Evolutionary conservation across 208 protist species (phyloP).

Genomic region (Porcisia hertigi): DNA sequence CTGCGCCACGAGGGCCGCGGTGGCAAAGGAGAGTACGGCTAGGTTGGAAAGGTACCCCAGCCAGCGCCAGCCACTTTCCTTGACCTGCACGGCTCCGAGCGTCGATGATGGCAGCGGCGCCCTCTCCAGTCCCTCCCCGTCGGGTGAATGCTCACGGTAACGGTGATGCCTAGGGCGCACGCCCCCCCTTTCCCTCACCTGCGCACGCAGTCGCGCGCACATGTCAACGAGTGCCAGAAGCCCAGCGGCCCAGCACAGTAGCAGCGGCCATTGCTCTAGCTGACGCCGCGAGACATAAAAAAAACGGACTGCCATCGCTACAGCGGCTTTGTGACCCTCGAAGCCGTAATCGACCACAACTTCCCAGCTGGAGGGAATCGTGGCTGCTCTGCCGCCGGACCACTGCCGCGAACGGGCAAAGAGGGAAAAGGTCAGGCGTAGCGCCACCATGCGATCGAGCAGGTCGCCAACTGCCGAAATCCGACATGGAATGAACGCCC

Average conservation of each 20-base stretch:
- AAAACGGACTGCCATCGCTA: slow-evolving; percentile 33
- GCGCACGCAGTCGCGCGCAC: slow-evolving; percentile 10
- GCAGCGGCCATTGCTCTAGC: slow-evolving; percentile 15
- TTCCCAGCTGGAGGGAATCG: slow-evolving; percentile 38
- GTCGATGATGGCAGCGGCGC: not conserved
- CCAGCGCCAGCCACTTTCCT: slow-evolving; percentile 38
- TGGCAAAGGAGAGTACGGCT: slow-evolving; percentile 38
- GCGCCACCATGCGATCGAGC: slow-evolving; percentile 38
- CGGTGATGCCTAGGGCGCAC: not conserved
- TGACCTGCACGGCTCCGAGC: not conserved
- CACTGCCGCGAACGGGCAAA: slow-evolving; percentile 28
- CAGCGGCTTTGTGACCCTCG: slow-evolving; percentile 44
- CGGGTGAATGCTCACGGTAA: not conserved
- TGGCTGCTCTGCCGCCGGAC: slow-evolving; percentile 15
- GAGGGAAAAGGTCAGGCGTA: slow-evolving; percentile 43
- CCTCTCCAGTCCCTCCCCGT: not conserved
- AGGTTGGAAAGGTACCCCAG: slow-evolving; percentile 48
- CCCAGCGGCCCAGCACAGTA: slow-evolving; percentile 16
- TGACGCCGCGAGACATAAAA: slow-evolving; percentile 17
- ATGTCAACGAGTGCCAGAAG: slow-evolving; percentile 16
- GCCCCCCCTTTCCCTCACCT: slow-evolving; percentile 2
- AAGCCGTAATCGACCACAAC: slow-evolving; percentile 42
- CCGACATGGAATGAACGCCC: slow-evolving; percentile 41
- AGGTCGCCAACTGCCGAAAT: slow-evolving; percentile 37
- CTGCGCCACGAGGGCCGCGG: slow-evolving; percentile 34